Base-by-base conservation (phyloP, 2,329 filamentous ascomycete species). In the Zymoseptoria pseudotritici region DNA sequence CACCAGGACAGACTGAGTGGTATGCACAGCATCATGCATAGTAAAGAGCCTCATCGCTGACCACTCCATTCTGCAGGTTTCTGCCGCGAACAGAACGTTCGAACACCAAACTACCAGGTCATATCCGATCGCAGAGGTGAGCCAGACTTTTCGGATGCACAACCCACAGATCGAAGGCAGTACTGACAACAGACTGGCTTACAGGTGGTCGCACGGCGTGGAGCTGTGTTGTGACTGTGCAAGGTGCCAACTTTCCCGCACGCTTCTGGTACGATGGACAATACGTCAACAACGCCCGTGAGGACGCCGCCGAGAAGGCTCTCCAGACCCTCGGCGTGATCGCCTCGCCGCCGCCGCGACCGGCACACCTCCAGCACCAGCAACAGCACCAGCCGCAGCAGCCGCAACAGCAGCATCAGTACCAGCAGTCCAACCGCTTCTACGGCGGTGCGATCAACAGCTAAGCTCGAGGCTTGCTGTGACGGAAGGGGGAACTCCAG, bases 241-340 rank as follows among this genome's bases (percentile, higher is more conserved):
- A 83, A 67, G 86, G 86, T 57, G 77, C 81, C 55, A 81, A 77
- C 53, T 82, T 90, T 68, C 73, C 81, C n/a, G 91, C 91, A 53
- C 84, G 90, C 63, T 96, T 86, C 76, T 96, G 90, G 90, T 96
- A 96, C 76, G 91, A 95, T 74, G 91, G 91, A 62, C 86, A 90
- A 72, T 91, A 90, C 71, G 81, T 93, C 74, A 85, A 92, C 79
- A 95, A 95, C 71, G 91, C 91, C 60, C 87, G 85, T 76, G 91
- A 96, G 75, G 91, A 96, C 73, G 91, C 90, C n/a, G 91, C 91
- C 65, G 90, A 96, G 76, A 83, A 88, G 63, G 91, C 91, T 24
- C 74, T 89, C 62, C 82, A 80, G 70, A 82, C 80, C 75, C 74
- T 89, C 58, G 70, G 68, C 24, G 67, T 70, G 56, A 58, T 70